Evolutionary conservation across 2,329 filamentous ascomycete species (phyloP).

Genomic region (Chaetomium globosum): DNA sequence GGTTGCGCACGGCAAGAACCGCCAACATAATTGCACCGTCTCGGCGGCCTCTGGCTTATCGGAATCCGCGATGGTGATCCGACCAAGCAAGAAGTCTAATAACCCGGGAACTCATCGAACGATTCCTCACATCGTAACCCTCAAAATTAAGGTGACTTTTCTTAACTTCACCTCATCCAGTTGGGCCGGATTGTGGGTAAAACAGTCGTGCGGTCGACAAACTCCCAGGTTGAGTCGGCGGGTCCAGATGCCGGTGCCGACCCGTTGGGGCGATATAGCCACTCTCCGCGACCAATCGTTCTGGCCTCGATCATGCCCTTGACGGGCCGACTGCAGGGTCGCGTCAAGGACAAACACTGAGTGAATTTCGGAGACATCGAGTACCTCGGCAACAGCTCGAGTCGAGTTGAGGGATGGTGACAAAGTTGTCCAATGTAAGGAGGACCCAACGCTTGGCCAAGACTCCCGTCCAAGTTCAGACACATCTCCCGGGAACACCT

Average conservation of each 20-base stretch:
- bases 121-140: conserved; percentile 7
- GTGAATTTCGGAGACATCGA: conserved; percentile 17
- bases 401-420: neutral
- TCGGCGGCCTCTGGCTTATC: conserved; percentile 25
- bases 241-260: conserved; percentile 28
- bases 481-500: neutral
- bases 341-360: conserved; percentile 19
- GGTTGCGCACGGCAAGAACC: conserved; percentile 24
- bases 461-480: neutral
- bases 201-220: conserved; percentile 31
- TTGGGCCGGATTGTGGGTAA: conserved; percentile 29
- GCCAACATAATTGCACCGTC: neutral
- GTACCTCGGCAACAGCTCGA: conserved; percentile 19
- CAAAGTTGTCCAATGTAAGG: too few relatives aligned
- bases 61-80: conserved; percentile 31
- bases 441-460: neutral
- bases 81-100: conserved; percentile 28
- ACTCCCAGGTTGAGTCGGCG: conserved; percentile 2
- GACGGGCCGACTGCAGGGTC: conserved; percentile 19
- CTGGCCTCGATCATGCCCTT: neutral
- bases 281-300: conserved; percentile 16
- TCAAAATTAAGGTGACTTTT: too few relatives aligned
- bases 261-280: conserved; percentile 26
- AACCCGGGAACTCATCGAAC: conserved; percentile 2
- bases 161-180: too few relatives aligned